Evolutionary conservation across 2,329 filamentous ascomycete species (phyloP).

Genomic region (Verticillium alfalfae): DNA sequence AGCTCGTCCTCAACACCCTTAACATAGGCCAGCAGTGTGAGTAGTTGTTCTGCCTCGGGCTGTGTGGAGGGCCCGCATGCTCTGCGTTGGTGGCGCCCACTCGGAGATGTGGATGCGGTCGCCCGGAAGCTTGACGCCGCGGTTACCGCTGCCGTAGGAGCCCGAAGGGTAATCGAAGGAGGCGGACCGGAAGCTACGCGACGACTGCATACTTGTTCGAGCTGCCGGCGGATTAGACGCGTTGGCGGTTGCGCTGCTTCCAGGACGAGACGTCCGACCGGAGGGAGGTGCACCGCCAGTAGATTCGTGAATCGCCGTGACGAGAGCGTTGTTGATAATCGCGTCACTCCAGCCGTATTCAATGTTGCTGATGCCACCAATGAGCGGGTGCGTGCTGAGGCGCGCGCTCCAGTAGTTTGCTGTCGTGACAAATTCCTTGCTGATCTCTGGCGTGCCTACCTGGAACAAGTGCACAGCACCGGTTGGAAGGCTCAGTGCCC

Average conservation of each 20-base stretch:
- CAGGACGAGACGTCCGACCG: slow-evolving; percentile 37
- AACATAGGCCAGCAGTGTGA: slow-evolving; percentile 71
- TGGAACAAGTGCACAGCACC: slow-evolving; percentile 98
- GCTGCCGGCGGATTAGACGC: slow-evolving; percentile 14
- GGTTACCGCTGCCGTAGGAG: slow-evolving; percentile 27
- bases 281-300: slow-evolving; percentile 17
- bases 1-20: slow-evolving; percentile 81
- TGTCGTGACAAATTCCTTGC: slow-evolving; percentile 87
- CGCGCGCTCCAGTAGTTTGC: slow-evolving; percentile 98
- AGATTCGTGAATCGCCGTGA: slow-evolving; percentile 47
- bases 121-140: slow-evolving; percentile 62
- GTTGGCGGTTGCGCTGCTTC: slow-evolving; percentile 38
- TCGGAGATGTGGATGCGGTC: slow-evolving; percentile 81
- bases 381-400: slow-evolving; percentile 85
- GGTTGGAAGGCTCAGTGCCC: slow-evolving; percentile 85
- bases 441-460: slow-evolving; percentile 90
- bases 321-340: slow-evolving; percentile 61
- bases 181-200: slow-evolving; percentile 40
- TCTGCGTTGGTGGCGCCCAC: slow-evolving; percentile 85
- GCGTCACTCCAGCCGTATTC: slow-evolving; percentile 95
- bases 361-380: slow-evolving; percentile 91
- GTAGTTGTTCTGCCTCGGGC: slow-evolving; percentile 75
- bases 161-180: slow-evolving; percentile 54
- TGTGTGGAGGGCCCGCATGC: slow-evolving; percentile 76
- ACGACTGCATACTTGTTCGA: slow-evolving; percentile 6